Evolutionary conservation across 1,139 yeast genomes (phyloP), one percentile per base, ranked within the genome.

Genomic region (Saccharomyces hybrid): DNA sequence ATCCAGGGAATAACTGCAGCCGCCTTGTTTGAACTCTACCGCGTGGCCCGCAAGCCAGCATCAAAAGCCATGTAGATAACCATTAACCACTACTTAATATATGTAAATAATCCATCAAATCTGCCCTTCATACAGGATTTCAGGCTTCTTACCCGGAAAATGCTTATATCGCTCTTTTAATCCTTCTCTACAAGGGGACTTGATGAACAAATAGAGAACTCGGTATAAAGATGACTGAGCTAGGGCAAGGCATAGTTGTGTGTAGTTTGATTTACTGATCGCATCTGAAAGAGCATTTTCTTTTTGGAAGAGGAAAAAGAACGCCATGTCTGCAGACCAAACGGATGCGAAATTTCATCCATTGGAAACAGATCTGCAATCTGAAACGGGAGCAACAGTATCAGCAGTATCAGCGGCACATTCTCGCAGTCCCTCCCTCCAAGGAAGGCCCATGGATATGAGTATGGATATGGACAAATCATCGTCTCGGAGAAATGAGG

Each of bases 1-100:
- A 86, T 91, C 16, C 96, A 93, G 65, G 98, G 99, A 0, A 84
- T 93, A 0, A 93, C 98, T 0, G 97, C 98, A 0, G 88, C 90
- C 1, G 86, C 91, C 0, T 74, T 85, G 2, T 84, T 85, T 62
- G 90, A 85, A 62, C 75, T 86, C 46, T 85, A 81, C 62, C 69
- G 76, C 49, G 62, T 76, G 28, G 66, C 60, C 8, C 57, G 62
- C 46, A 32, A 57, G 54, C 42, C 66, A 60, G 23, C 5, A 6
- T 2, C 5, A 14, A 9, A 38, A 44, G 52, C 3, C 54, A 47
- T 27, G 16, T 51, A 29, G 38, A 38, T 34, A 14, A 32, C 19
- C 28, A 19, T 41, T 31, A 23, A 52, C 26, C 49, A 47, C 29
- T 19, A 28, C 11, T 9, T 19, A 27, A 42, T n/a, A 23, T 14